Evolutionary conservation across 2,329 filamentous ascomycete species (phyloP).

Genomic region (Fusarium xylarioides): DNA sequence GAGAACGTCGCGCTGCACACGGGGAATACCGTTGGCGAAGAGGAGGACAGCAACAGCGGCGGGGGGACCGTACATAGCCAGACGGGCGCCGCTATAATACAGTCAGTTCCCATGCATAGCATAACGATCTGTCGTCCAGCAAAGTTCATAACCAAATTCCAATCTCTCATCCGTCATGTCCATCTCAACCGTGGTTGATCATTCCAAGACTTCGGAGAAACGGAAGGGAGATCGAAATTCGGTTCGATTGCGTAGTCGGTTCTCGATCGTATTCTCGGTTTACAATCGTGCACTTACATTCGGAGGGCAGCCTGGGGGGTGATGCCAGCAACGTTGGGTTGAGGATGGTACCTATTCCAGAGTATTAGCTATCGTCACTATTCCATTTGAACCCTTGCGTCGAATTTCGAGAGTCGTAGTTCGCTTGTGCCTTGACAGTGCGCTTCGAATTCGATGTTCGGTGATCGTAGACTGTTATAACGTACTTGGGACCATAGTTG

Average conservation of each 20-base stretch:
- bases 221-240: slow-evolving; percentile 28
- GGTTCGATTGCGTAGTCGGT: slow-evolving; percentile 14
- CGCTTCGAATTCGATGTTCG: background rate
- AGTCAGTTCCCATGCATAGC: slow-evolving; percentile 19
- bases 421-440: background rate
- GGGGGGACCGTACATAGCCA: slow-evolving; percentile 65
- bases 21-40: slow-evolving; percentile 70
- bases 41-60: slow-evolving; percentile 67
- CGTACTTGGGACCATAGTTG: slow-evolving; percentile 73
- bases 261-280: background rate
- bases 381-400: background rate
- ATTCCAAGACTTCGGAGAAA: slow-evolving; percentile 30
- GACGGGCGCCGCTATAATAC: slow-evolving; percentile 57
- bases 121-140: background rate
- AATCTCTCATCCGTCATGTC: background rate
- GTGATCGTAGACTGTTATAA: slow-evolving; percentile 5
- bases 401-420: background rate
- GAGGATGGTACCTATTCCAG: slow-evolving; percentile 64
- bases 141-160: background rate
- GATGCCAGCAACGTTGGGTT: slow-evolving; percentile 64
- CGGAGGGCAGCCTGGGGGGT: slow-evolving; percentile 57
- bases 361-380: slow-evolving; percentile 42
- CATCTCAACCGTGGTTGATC: background rate
- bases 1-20: slow-evolving; percentile 67
- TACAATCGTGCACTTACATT: slow-evolving; percentile 57